These are phyloP conservation scores for Leishmania turanica DNA, from an alignment of 208 protist genomes.

Conservation along the genomic window DNA sequence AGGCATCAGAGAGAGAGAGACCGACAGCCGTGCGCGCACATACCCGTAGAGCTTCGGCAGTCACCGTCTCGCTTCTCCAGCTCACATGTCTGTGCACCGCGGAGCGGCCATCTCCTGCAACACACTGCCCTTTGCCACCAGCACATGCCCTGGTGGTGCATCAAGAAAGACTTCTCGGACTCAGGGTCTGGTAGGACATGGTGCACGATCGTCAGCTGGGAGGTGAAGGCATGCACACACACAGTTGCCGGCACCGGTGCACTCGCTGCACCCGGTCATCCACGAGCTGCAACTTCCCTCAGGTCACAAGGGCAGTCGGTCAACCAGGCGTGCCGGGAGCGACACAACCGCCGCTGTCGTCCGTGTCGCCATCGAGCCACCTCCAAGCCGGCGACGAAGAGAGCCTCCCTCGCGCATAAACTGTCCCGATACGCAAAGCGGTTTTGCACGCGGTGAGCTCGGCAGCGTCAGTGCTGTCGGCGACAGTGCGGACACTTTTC, in stretches of 20 bases:
- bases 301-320: neutral
- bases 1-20: neutral
- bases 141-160: neutral
- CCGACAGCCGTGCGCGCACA: neutral
- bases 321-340: neutral
- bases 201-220: neutral
- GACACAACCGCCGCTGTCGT: neutral
- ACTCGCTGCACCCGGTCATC: neutral
- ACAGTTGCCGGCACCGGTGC: neutral
- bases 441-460: constrained; percentile 19
- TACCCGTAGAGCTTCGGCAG: neutral
- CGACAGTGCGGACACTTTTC: constrained; percentile 27
- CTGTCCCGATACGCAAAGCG: neutral
- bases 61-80: neutral
- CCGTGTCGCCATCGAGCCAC: neutral
- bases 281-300: neutral
- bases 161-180: neutral
- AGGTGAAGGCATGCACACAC: neutral
- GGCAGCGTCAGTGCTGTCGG: constrained; percentile 44
- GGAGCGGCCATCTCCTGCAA: constrained; percentile 42
- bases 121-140: constrained; percentile 31
- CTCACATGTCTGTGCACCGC: constrained; percentile 9
- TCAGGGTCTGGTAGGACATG: neutral
- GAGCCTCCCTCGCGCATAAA: neutral
- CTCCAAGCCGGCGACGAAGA: neutral